Conservation (phyloP, 345 rosid genomes). For the Jatropha curcas region DNA sequence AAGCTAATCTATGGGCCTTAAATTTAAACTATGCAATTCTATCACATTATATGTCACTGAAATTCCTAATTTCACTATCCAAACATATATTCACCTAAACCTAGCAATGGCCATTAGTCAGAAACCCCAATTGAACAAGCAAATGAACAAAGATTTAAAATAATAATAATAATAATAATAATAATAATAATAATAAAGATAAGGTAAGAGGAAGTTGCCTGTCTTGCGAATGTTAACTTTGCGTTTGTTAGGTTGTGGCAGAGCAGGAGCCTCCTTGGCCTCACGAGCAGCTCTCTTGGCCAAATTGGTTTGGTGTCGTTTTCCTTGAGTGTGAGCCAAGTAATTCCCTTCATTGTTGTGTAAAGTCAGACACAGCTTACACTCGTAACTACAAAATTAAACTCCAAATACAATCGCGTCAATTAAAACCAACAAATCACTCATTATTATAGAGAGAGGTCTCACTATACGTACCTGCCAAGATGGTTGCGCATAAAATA, state of each 20-base stretch:
- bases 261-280: conserved; percentile 87
- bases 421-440: not conserved
- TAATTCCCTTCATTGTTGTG: conserved; percentile 99
- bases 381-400: conserved; percentile 70
- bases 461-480: conserved; percentile 57
- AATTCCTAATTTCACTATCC: not conserved
- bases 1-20: not conserved
- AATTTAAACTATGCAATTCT: not conserved
- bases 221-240: conserved; percentile 79
- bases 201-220: conserved; percentile 33
- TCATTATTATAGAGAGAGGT: not conserved
- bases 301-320: conserved; percentile 95
- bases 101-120: not conserved
- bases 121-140: not conserved
- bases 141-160: too few species aligned
- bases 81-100: not conserved
- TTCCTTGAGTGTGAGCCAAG: conserved; percentile 96
- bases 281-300: conserved; percentile 98
- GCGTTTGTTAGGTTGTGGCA: conserved; percentile 93
- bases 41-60: not conserved
- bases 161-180: too few species aligned
- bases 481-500: conserved; percentile 99
- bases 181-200: not conserved
- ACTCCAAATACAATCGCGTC: conserved; percentile 9
- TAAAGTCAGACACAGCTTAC: conserved; percentile 92